Conservation (phyloP, 2,329 filamentous ascomycete genomes). For the Microcyclospora pomicola region DNA sequence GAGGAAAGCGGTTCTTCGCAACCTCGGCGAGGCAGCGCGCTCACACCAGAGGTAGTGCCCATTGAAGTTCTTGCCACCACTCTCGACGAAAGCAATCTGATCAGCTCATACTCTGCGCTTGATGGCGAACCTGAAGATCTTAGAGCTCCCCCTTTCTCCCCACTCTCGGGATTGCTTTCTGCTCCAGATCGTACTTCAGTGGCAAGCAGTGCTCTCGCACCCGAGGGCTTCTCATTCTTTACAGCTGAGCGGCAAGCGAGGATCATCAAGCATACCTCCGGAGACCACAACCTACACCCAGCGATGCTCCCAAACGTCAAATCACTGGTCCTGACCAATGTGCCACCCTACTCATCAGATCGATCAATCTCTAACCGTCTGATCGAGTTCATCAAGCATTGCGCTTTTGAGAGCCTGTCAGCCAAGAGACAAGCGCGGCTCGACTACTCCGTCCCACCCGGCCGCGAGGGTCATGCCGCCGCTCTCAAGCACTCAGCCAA, state of each 20-base stretch:
- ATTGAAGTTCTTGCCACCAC: constrained; percentile 10
- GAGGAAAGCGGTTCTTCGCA: constrained; percentile 8
- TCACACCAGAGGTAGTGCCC: constrained; percentile 35
- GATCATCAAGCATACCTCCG: constrained; percentile 12
- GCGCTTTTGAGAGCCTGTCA: constrained; percentile 41
- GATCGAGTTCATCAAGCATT: constrained; percentile 41
- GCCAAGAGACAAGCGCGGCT: constrained; percentile 39
- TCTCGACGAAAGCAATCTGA: constrained; percentile 7
- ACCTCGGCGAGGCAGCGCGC: constrained; percentile 28
- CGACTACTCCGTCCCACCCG: constrained; percentile 47
- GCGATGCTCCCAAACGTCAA: constrained; percentile 40
- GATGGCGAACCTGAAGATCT: constrained; percentile 6
- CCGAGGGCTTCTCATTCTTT: constrained; percentile 19
- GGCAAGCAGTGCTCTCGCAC: too few relatives aligned
- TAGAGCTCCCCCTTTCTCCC: background rate
- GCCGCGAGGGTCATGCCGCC: constrained; percentile 35
- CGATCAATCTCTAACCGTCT: constrained; percentile 33
- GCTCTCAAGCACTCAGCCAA: constrained; percentile 27
- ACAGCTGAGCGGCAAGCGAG: constrained; percentile 16
- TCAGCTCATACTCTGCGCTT: constrained; percentile 10
- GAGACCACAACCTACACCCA: constrained; percentile 33
- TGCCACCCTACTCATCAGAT: constrained; percentile 27
- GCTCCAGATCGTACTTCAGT: background rate
- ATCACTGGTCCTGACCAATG: constrained; percentile 42
- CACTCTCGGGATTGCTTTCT: background rate